These are phyloP conservation scores for Allium sativum DNA, from an alignment of 106 monocot genomes.

Conservation along the genomic window DNA sequence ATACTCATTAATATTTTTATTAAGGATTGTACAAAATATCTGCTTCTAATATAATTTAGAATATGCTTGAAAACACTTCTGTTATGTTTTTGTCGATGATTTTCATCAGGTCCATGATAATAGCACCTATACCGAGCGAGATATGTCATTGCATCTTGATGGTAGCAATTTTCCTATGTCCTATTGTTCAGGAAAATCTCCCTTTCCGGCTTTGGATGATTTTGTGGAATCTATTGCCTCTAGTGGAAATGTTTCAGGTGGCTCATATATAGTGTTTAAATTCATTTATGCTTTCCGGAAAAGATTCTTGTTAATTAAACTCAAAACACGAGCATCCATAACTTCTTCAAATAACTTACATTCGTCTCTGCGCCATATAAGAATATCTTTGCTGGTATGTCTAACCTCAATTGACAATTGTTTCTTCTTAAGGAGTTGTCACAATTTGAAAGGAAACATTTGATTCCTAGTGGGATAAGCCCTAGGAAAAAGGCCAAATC, in stretches of 20 bases:
- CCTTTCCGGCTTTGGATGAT: constrained; percentile 83
- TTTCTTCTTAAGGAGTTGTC: too few relatives aligned
- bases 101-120: constrained; percentile 35
- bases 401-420: too few relatives aligned
- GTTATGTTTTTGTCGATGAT: neutral
- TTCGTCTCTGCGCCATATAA: too few relatives aligned
- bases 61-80: too few relatives aligned
- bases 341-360: too few relatives aligned
- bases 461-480: too few relatives aligned
- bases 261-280: neutral
- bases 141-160: constrained; percentile 5
- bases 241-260: constrained; percentile 58
- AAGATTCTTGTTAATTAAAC: too few relatives aligned
- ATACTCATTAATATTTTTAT: too few relatives aligned
- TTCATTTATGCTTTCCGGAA: neutral
- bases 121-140: constrained; percentile 2
- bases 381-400: too few relatives aligned
- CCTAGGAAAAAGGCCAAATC: too few relatives aligned
- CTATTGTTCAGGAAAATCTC: constrained; percentile 60
- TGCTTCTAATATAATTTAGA: neutral
- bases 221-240: constrained; percentile 92
- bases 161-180: constrained; percentile 22
- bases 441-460: too few relatives aligned
- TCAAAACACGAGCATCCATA: too few relatives aligned
- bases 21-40: neutral